Evolutionary conservation across 2,329 filamentous ascomycete genomes (phyloP).

Genomic region (Claviceps africana): DNA sequence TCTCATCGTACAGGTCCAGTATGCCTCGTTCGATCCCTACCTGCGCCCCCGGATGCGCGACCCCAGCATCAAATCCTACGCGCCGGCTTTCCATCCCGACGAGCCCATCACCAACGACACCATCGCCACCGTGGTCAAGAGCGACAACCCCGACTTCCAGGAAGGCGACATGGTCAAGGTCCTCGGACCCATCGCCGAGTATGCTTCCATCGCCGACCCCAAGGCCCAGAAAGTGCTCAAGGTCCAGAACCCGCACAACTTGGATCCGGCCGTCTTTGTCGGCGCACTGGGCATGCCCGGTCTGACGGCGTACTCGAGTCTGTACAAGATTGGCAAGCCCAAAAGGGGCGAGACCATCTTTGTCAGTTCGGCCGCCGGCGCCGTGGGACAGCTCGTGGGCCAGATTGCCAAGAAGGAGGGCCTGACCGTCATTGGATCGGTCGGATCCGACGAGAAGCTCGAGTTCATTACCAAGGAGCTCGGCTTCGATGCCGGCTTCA

Average conservation of each 20-base stretch:
- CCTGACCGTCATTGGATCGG: constrained; percentile 64
- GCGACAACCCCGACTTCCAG: constrained; percentile 46
- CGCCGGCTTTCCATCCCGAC: constrained; percentile 37
- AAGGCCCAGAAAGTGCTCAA: constrained; percentile 31
- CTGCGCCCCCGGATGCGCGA: constrained; percentile 66
- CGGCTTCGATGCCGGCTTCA: constrained; percentile 52
- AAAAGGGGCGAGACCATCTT: constrained; percentile 64
- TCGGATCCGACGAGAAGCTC: constrained; percentile 67
- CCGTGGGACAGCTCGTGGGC: constrained; percentile 70
- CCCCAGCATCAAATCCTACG: constrained; percentile 46
- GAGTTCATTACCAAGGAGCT: constrained; percentile 44
- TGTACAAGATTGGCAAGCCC: constrained; percentile 49
- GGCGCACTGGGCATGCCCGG: constrained; percentile 52
- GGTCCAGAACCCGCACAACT: constrained; percentile 54
- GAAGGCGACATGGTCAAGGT: constrained; percentile 53
- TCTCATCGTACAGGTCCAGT: constrained; percentile 57
- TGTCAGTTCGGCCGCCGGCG: constrained; percentile 64
- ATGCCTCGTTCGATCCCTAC: constrained; percentile 73
- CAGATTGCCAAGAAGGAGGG: constrained; percentile 75
- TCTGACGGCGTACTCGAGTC: constrained; percentile 55
- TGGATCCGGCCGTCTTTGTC: constrained; percentile 55
- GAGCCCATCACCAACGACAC: constrained; percentile 49
- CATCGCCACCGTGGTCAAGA: constrained; percentile 58
- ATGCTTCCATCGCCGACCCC: constrained; percentile 39
- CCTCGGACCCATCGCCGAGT: constrained; percentile 51